Base-by-base conservation (phyloP, 164 flowering plant genomes). In the Dillenia turbinata region DNA sequence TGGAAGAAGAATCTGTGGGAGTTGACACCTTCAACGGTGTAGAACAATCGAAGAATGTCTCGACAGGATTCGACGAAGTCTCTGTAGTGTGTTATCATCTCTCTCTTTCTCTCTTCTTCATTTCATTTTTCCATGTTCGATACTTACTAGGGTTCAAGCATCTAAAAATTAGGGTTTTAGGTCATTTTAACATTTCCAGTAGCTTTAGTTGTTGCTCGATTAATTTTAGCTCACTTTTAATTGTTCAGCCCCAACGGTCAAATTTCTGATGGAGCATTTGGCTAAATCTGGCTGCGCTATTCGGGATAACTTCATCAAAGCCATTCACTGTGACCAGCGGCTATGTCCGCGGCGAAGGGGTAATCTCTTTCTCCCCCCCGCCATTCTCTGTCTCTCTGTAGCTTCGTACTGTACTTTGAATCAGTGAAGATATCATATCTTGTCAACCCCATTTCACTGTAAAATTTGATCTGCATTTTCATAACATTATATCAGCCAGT, bases 321-420 rank as follows among this genome's bases (percentile, higher is more conserved):
- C 97, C 9, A 78, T 86, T 46, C 54, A 80, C 24, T 94, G 99
- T 56, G 72, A 76, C 12, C 52, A 97, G 97, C 12, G 96, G 92
- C 26, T 94, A 81, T 71, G 64, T 54, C 60, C 88, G 80, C 9
- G 96, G 96, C 1, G 73, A 79, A 75, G 97, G 96, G 85, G 96
- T 87, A 85, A 52, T 11, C n/a, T 17, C 24, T 44, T 17, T 48
- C 33, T 9, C 19, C 33, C 54, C 9, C 49, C n/a, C n/a, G n/a
- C n/a, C n/a, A n/a, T n/a, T n/a, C n/a, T n/a, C 46, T n/a, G n/a
- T n/a, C 2, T 26, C 8, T 11, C 3, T 13, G 17, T 16, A 33
- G 10, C n/a, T 49, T 47, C 26, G 26, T 24, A 24, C 26, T 24
- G 2, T 24, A 24, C 26, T 24, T 24, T 24, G 26, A 24, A 24